Evolutionary conservation across 345 rosid genomes (phyloP).

Genomic region (Eutrema heterophyllum): DNA sequence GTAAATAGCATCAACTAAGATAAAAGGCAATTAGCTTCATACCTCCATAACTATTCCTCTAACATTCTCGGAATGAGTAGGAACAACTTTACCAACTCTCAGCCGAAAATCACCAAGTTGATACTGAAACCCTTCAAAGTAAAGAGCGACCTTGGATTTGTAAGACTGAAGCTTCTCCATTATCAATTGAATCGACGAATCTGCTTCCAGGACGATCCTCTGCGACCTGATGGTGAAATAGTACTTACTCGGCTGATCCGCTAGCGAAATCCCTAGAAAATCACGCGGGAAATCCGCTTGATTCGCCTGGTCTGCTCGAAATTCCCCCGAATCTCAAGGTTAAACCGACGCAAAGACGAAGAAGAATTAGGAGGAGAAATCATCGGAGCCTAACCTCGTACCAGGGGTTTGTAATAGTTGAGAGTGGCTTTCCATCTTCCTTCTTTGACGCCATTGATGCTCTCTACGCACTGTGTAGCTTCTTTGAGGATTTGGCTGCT

Average conservation of each 20-base stretch:
- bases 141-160: constrained; percentile 67
- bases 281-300: constrained; percentile 77
- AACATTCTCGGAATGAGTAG: constrained; percentile 73
- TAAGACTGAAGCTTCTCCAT: constrained; percentile 97
- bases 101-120: constrained; percentile 81
- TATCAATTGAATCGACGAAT: constrained; percentile 68
- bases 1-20: too few species aligned
- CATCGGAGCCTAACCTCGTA: not conserved
- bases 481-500: constrained; percentile 85
- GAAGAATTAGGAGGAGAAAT: not conserved
- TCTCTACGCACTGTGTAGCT: constrained; percentile 74
- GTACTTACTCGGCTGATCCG: constrained; percentile 78
- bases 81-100: constrained; percentile 85
- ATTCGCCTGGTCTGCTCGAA: constrained; percentile 28
- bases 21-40: not conserved
- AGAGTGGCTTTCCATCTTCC: constrained; percentile 91
- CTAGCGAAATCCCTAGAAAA: constrained; percentile 66
- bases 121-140: constrained; percentile 88
- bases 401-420: constrained; percentile 52
- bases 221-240: constrained; percentile 66
- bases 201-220: constrained; percentile 71
- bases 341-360: not conserved
- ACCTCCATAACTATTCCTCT: constrained; percentile 98
- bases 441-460: constrained; percentile 81
- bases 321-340: not conserved